A percentile compares a stretch with the other conserved stretches of the same genome.
Evolutionary conservation across 2,329 filamentous ascomycete species (phyloP).

Genomic region (Fusarium abutilonis): DNA sequence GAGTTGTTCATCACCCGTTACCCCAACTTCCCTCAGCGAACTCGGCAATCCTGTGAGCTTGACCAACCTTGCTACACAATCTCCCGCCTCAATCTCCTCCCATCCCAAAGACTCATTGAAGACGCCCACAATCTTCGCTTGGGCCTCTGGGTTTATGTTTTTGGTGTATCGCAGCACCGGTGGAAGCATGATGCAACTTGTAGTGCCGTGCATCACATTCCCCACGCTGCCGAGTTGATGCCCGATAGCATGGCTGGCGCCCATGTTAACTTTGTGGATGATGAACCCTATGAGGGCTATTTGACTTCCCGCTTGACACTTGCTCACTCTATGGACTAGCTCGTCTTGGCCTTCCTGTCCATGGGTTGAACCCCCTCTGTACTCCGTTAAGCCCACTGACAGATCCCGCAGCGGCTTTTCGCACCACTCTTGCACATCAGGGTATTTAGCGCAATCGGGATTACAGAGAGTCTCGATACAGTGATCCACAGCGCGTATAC

Average conservation of each 20-base stretch:
- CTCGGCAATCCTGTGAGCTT: constrained; percentile 4
- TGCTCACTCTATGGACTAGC: constrained; percentile 3
- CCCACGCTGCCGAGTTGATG: constrained; percentile 22
- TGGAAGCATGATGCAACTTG: constrained; percentile 20
- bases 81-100: constrained; percentile 9
- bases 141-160: neutral
- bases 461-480: constrained; percentile 19
- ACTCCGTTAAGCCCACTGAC: constrained; percentile 1
- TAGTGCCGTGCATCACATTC: constrained; percentile 23
- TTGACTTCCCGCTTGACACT: constrained; percentile 23
- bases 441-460: constrained; percentile 4
- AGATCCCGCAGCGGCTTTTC: constrained; percentile 10
- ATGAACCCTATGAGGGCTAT: constrained; percentile 28
- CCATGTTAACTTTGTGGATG: constrained; percentile 18
- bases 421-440: constrained; percentile 13
- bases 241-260: constrained; percentile 17
- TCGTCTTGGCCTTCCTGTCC: constrained; percentile 1
- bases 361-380: constrained; percentile 3
- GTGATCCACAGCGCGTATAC: constrained; percentile 18
- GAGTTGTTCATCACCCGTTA: constrained; percentile 6
- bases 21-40: constrained; percentile 3
- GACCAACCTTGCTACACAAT: constrained; percentile 2
- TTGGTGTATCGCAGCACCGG: constrained; percentile 18
- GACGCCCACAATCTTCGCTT: neutral
- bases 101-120: constrained; percentile 16